Conservation (phyloP, 768 basidiomycete genomes). For the Macrolepiota albuminosa region DNA sequence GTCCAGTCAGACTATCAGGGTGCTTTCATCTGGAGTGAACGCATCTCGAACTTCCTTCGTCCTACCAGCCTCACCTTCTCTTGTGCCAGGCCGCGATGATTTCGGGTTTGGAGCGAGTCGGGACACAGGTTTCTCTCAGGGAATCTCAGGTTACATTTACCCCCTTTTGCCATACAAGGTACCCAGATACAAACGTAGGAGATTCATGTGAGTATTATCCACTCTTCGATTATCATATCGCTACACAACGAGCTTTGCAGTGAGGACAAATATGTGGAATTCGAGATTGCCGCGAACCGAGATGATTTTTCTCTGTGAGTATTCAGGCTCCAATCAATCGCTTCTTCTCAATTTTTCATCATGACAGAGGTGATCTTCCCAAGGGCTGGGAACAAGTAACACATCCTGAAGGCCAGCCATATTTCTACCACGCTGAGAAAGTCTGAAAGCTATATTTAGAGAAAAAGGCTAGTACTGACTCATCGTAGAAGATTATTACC, state of each 20-base stretch:
- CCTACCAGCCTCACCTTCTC: background rate
- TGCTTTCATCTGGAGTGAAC: background rate
- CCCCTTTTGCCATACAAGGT: slow-evolving; percentile 5
- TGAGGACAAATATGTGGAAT: background rate
- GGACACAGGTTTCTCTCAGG: background rate
- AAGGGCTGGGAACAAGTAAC: slow-evolving; percentile 6
- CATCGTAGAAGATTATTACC: slow-evolving; percentile 2
- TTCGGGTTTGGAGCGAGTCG: background rate
- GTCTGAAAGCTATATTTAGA: background rate
- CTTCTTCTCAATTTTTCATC: background rate
- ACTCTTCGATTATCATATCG: no score
- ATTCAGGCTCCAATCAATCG: background rate
- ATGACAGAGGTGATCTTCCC: slow-evolving; percentile 2
- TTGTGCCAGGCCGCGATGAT: background rate
- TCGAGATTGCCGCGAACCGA: background rate
- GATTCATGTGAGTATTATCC: slow-evolving; percentile 2
- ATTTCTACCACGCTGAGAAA: slow-evolving; percentile 5
- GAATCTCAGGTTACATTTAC: background rate
- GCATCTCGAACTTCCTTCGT: background rate
- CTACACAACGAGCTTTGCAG: background rate
- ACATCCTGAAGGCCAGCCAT: slow-evolving; percentile 8
- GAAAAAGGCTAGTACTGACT: background rate
- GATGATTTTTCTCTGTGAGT: slow-evolving; percentile 5
- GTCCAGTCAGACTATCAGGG: slow-evolving; percentile 3
- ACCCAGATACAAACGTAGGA: slow-evolving; percentile 8